Evolutionary conservation across 495 filamentous ascomycete species (phyloP), one percentile per base, ranked within the genome.

Genomic region (Thozetella sp.): DNA sequence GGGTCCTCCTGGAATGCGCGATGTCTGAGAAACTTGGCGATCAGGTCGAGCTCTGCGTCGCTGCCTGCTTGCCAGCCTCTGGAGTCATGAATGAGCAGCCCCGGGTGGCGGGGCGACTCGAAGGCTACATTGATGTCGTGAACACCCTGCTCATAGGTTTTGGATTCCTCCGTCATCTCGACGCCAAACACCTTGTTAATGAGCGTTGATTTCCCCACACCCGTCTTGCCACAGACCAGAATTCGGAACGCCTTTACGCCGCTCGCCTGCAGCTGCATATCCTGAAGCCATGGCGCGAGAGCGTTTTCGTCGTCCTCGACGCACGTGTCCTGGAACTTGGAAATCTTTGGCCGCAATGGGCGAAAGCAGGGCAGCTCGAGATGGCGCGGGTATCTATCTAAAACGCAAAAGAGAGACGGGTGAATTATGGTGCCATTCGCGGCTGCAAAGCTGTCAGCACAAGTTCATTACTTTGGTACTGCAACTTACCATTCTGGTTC

Each of bases 141-240:
- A 6, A 6, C 15, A 6, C 30, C 30, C 6, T 6, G 15, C 6
- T 15, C 6, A 37, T 37, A 37, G n/a, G n/a, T n/a, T n/a, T n/a
- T n/a, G n/a, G n/a, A n/a, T n/a, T n/a, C n/a, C n/a, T n/a, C n/a
- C n/a, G n/a, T 15, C 55, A 72, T 62, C 46, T 63, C 56, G 17
- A 63, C 68, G 9, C 72, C 72, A 54, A 74, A 74, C 11, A 70
- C 68, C 54, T 71, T 65, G 46, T 73, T 74, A 54, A 72, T 67
- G 22, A 74, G 55, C 6, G 72, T 74, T 3, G 72, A 74, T 40
- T 74, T 74, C 22, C 72, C 72, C 12, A 71, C 68, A 4, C 72
- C 72, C 10, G 72, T 72, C 25, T 71, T 67, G 19, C 72, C 72
- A 58, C 70, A 72, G 0, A 73, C 68, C 15, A 74, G 61, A 50